Evolutionary conservation across 176 grass and related monocot species (phyloP), one percentile per base, ranked within the genome.

Genomic region (Oryza punctata): DNA sequence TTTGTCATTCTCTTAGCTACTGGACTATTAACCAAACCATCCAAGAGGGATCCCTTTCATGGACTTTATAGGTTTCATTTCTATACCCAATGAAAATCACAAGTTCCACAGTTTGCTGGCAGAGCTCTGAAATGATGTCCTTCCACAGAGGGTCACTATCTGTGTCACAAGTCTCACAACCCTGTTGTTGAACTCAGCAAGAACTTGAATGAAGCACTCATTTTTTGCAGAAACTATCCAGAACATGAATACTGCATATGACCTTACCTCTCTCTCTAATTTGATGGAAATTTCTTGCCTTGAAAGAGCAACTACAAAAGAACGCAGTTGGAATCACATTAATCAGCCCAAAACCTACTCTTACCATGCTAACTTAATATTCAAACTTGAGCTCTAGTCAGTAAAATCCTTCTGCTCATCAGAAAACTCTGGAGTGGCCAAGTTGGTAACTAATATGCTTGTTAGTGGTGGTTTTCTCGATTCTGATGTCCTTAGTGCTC

Each of bases 341-440:
- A 54, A 65, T 72, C 23, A 67, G 24, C 18, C 0, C 12, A 49
- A 60, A 18, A 67, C 19, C 25, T 44, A 19, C n/a, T 37, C 13
- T 13, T 5, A 19, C n/a, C n/a, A n/a, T n/a, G n/a, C 3, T 6
- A 54, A 54, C 15, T 54, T 10, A 60, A 10, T 23, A 40, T 19
- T 14, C 28, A 81, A 60, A 45, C 27, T 60, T 61, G 47, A 47
- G 28, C 49, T 81, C 15, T 6, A 44, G 46, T 87, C 46, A 87
- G 10, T 12, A 23, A 72, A 69, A 76, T 43, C 5, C 27, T 35
- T 77, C 29, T 70, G 23, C 6, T 25, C 79, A 40, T 52, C 18
- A 46, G 59, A 50, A 41, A 44, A 25, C 19, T 29, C 32, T 44
- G 16, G 14, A 50, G 6, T 21, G 44, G 13, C 43, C 9, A 35